Evolutionary conservation across 495 filamentous ascomycete genomes (phyloP).

Genomic region (Haplographium delicatum): DNA sequence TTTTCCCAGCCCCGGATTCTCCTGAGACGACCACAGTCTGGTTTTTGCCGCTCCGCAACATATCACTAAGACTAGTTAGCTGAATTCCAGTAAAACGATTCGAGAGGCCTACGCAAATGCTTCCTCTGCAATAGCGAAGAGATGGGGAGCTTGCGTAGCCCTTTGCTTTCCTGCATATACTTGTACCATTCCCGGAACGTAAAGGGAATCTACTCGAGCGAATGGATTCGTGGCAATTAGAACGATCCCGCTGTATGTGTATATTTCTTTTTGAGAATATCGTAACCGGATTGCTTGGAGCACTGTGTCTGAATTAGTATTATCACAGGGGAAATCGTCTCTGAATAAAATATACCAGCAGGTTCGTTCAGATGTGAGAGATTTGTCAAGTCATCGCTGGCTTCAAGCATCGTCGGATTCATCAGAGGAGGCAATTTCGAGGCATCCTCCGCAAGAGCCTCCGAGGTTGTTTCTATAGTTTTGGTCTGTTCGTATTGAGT

Average conservation of each 20-base stretch:
- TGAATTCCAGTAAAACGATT: neutral
- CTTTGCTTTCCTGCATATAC: slow-evolving; percentile 97
- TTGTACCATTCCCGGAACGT: slow-evolving; percentile 98
- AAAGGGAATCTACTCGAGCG: slow-evolving; percentile 93
- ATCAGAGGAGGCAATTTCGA: slow-evolving; percentile 85
- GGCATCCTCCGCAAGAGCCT: slow-evolving; percentile 69
- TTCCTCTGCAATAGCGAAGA: slow-evolving; percentile 98
- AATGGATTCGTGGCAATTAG: slow-evolving; percentile 99
- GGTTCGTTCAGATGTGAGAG: slow-evolving; percentile 97
- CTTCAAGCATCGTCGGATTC: slow-evolving; percentile 98
- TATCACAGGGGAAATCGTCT: neutral
- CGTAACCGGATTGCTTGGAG: slow-evolving; percentile 96
- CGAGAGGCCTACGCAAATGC: slow-evolving; percentile 76
- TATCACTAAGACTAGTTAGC: slow-evolving; percentile 60
- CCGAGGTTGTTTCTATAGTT: slow-evolving; percentile 72
- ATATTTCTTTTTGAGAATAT: slow-evolving; percentile 98
- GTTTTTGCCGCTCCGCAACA: slow-evolving; percentile 92
- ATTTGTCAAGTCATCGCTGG: slow-evolving; percentile 96
- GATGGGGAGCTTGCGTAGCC: slow-evolving; percentile 91
- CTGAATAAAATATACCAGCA: slow-evolving; percentile 62
- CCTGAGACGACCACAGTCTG: slow-evolving; percentile 98
- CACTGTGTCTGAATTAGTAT: slow-evolving; percentile 47
- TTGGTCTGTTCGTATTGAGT: slow-evolving; percentile 73
- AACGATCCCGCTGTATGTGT: slow-evolving; percentile 99
- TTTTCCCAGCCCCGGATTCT: slow-evolving; percentile 98